Percentiles rank a stretch among this genome's conserved stretches.
Conservation (phyloP, 371 early-diverging fungal species). For the Chytridiales sp. region DNA sequence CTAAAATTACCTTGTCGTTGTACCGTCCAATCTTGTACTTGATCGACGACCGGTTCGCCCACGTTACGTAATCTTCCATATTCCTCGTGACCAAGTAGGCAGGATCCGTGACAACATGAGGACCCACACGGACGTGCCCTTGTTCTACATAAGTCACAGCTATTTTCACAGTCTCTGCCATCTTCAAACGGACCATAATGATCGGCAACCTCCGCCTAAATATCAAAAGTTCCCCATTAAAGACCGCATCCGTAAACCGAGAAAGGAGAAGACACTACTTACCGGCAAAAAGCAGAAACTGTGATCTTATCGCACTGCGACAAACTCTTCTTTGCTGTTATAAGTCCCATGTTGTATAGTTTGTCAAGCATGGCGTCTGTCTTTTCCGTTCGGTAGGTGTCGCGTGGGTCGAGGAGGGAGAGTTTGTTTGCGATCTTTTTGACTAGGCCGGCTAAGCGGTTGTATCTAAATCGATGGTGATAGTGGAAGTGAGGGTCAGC, state of each 20-base stretch:
- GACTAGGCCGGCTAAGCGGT: conserved; percentile 85
- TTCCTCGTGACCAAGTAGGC: conserved; percentile 85
- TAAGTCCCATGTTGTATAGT: conserved; percentile 89
- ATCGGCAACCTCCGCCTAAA: conserved; percentile 87
- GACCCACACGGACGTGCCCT: conserved; percentile 97
- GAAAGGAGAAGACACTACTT: conserved; percentile 25
- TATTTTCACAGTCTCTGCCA: conserved; percentile 95
- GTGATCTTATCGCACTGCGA: conserved; percentile 86
- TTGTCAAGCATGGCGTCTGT: conserved; percentile 86
- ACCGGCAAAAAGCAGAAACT: conserved; percentile 88
- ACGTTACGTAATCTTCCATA: conserved; percentile 98
- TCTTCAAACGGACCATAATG: conserved; percentile 92
- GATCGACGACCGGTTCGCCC: conserved; percentile 98
- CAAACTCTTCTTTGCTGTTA: conserved; percentile 81
- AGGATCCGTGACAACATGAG: conserved; percentile 87
- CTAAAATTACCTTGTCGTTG: conserved; percentile 79
- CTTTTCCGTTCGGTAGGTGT: conserved; percentile 78
- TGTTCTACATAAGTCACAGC: conserved; percentile 96
- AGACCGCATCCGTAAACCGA: neutral
- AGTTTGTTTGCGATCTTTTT: conserved; percentile 86
- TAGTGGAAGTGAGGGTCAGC: neutral
- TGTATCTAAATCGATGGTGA: conserved; percentile 65
- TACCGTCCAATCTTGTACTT: conserved; percentile 97
- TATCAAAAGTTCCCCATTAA: too few species aligned
- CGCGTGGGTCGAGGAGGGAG: conserved; percentile 85